Conservation (phyloP, 2,329 filamentous ascomycete species). For the Fusarium setosum region DNA sequence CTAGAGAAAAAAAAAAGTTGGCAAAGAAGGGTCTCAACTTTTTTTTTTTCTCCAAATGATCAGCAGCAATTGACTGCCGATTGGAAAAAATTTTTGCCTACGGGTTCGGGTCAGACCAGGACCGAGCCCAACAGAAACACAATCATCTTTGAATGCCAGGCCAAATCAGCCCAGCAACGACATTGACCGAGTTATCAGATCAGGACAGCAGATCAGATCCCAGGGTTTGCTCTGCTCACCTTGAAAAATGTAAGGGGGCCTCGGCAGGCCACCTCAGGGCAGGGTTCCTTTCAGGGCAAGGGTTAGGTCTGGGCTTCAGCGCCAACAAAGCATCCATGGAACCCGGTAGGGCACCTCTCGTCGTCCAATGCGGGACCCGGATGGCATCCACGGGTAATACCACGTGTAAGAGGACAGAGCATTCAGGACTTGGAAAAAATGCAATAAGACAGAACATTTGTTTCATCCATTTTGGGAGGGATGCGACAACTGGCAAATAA, state of each 20-base stretch:
- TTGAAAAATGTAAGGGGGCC: slow-evolving; percentile 3
- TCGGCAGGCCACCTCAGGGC: slow-evolving; percentile 29
- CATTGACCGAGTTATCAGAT: slow-evolving; percentile 30
- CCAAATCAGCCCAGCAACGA: slow-evolving; percentile 13
- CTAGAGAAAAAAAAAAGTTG: slow-evolving; percentile 29
- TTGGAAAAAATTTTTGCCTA: slow-evolving; percentile 21
- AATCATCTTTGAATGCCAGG: slow-evolving; percentile 4
- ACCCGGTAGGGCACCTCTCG: too few species aligned
- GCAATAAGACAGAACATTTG: neutral
- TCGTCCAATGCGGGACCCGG: slow-evolving; percentile 11
- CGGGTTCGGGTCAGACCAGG: slow-evolving; percentile 15
- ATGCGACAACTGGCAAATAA: slow-evolving; percentile 7
- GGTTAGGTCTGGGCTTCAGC: slow-evolving; percentile 21
- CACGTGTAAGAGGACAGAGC: slow-evolving; percentile 30
- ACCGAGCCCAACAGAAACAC: slow-evolving; percentile 11
- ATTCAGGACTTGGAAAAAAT: neutral
- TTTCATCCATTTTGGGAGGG: neutral
- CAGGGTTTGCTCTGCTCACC: slow-evolving; percentile 19
- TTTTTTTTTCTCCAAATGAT: slow-evolving; percentile 9
- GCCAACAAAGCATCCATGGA: slow-evolving; percentile 1
- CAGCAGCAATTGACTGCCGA: slow-evolving; percentile 31
- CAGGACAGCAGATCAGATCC: slow-evolving; percentile 21
- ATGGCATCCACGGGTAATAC: slow-evolving; percentile 19
- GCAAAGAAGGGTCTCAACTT: slow-evolving; percentile 30
- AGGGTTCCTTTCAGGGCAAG: slow-evolving; percentile 33